Evolutionary conservation across 2,329 filamentous ascomycete species (phyloP), one percentile per base, ranked within the genome.

Genomic region (Coniochaeta hoffmannii): DNA sequence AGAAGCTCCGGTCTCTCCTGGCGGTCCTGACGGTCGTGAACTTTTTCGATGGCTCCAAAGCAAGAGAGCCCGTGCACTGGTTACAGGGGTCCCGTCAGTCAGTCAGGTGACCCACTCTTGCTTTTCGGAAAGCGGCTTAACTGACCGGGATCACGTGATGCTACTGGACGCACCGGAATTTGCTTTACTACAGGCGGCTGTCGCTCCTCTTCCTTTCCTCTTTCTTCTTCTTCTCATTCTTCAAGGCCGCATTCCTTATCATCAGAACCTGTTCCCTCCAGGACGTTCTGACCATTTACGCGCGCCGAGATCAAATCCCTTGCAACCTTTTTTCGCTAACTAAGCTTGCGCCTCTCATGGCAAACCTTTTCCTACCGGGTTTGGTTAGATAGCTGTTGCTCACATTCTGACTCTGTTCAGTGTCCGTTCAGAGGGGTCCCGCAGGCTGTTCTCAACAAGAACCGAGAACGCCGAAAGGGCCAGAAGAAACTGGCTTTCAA

Each of bases 381-480:
- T 35, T 86, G 85, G 90, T 93, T 96, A 96, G 91, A 96, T 96
- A 96, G 91, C 83, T 83, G 84, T 85, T 90, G 90, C 87, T 80
- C 72, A 96, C 89, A 96, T 80, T 68, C 28, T 19, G 15, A 12
- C 41, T 46, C 41, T 28, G 6, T 28, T 2, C 11, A 28, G 41
- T 41, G 36, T 41, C 24, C 41, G 12, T 26, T 46, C 41, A 22
- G 36, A 41, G 41, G 22, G 41, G 41, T 28, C 22, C 41, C 22
- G 8, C 22, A 12, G 41, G 12, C 41, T 46, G 41, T 46, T 46
- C 41, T 28, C 41, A 2, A n/a, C n/a, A n/a, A n/a, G n/a, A n/a
- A n/a, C n/a, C 41, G 3, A 46, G 41, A 26, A 26, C 41, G 14
- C 19, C 3, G 14, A n/a, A 46, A n/a, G n/a, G 12, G 9, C 41